A percentile compares a stretch with the other conserved stretches of the same genome.
Conservation (phyloP, 257 asterid genomes). For the Petunia axillaris region DNA sequence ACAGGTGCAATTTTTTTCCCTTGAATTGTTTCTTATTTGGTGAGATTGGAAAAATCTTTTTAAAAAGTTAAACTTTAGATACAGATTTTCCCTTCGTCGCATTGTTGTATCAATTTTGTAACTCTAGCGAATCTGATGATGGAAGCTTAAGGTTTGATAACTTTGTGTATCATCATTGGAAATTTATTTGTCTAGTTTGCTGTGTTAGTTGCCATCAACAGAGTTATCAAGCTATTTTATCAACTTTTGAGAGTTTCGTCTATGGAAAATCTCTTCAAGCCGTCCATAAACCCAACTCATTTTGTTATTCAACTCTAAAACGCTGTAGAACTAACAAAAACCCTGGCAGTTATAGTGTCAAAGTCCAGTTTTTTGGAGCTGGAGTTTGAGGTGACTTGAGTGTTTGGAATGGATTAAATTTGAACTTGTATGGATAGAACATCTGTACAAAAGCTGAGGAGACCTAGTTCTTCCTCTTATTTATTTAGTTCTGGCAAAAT, state of each 20-base stretch:
- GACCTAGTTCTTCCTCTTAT: slow-evolving; percentile 9
- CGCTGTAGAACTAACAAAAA: neutral
- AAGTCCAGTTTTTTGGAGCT: neutral
- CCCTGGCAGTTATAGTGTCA: neutral
- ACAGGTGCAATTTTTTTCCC: neutral
- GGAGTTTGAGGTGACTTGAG: neutral
- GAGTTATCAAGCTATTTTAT: neutral
- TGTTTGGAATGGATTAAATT: neutral
- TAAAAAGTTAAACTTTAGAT: neutral
- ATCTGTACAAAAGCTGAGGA: slow-evolving; percentile 21
- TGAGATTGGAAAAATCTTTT: neutral
- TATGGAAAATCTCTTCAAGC: no score
- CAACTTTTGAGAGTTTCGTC: no score
- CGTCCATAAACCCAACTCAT: neutral
- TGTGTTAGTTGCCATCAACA: neutral
- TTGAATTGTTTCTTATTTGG: neutral
- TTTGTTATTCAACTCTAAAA: neutral
- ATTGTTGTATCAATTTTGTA: neutral
- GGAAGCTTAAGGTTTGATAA: slow-evolving; percentile 1
- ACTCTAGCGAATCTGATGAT: neutral
- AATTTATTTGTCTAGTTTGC: neutral
- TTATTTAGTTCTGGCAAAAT: neutral
- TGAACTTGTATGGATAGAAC: neutral
- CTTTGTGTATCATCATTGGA: neutral
- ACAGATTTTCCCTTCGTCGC: neutral